Evolutionary conservation across 78 protist genomes (phyloP), one percentile per base, ranked within the genome.

Genomic region (Pigoraptor vietnamica): DNA sequence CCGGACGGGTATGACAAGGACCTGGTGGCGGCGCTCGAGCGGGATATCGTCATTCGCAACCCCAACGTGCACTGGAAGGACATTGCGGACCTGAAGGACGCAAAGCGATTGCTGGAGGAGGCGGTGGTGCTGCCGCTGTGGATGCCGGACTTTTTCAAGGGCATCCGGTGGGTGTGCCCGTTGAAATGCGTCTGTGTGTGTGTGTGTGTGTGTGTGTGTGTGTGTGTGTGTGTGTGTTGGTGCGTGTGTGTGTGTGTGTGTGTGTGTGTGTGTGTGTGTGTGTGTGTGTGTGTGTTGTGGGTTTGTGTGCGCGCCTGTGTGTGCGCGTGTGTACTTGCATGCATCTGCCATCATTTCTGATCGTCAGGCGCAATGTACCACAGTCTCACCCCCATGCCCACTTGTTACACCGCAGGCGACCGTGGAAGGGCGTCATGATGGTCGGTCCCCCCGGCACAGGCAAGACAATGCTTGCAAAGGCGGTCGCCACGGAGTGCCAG

Each of bases 361-460:
- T n/a, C n/a, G n/a, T n/a, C n/a, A n/a, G n/a, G n/a, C n/a, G n/a
- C n/a, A n/a, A n/a, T n/a, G n/a, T n/a, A n/a, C n/a, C n/a, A n/a
- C n/a, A n/a, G n/a, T n/a, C n/a, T n/a, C n/a, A n/a, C n/a, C n/a
- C n/a, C n/a, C n/a, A n/a, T n/a, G n/a, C n/a, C n/a, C 67, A 14
- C 67, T 48, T 48, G 67, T 48, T 48, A n/a, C n/a, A n/a, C n/a
- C n/a, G 67, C 67, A 48, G 67, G 0, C 92, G 96, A 0, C 97
- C 98, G 2, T 97, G 97, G 98, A 90, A 91, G 89, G 99, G 99
- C 84, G 93, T 97, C 9, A 92, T 97, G 81, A 82, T 97, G 93
- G 95, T 91, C 39, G 99, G 99, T 0, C 99, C 99, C 2, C 98
- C 98, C 0, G 99, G 99, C 2, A 96, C 98, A 0, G 99, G 99